Evolutionary conservation across 805 yeast species (phyloP).

Genomic region (Sugiyamaella chiloensis): DNA sequence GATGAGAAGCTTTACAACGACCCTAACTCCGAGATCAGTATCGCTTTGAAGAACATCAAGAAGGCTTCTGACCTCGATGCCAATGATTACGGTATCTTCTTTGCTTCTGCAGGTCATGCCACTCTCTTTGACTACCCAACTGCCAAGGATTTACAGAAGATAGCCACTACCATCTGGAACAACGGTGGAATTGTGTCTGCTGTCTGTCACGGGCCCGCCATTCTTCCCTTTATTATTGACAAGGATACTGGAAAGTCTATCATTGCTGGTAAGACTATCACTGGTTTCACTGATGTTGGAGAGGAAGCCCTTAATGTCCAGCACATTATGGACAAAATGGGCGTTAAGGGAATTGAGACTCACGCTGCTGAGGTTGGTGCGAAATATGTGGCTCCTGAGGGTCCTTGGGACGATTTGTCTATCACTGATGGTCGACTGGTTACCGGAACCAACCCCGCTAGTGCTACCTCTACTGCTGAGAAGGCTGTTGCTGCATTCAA

Average conservation of each 20-base stretch:
- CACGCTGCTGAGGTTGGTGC: constrained; percentile 38
- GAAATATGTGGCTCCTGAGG: constrained; percentile 43
- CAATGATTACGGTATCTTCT: constrained; percentile 50
- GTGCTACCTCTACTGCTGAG: constrained; percentile 20
- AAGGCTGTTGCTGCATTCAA: constrained; percentile 14
- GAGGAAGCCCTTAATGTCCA: constrained; percentile 39
- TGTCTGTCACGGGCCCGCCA: constrained; percentile 67
- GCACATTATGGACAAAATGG: constrained; percentile 29
- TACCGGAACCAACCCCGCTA: constrained; percentile 64
- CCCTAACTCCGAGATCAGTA: constrained; percentile 38
- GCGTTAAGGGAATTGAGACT: constrained; percentile 39
- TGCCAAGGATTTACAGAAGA: constrained; percentile 44
- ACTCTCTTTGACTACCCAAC: constrained; percentile 55
- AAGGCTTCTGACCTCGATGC: constrained; percentile 49
- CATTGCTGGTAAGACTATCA: constrained; percentile 50
- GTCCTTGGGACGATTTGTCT: constrained; percentile 51
- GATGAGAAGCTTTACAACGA: constrained; percentile 43
- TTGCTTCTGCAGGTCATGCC: constrained; percentile 68
- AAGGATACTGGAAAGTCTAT: constrained; percentile 42
- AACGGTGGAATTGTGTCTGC: constrained; percentile 58
- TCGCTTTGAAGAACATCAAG: constrained; percentile 41
- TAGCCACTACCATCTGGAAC: constrained; percentile 47
- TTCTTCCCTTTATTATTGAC: constrained; percentile 49
- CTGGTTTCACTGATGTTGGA: constrained; percentile 61
- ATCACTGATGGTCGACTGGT: constrained; percentile 56